Base-by-base conservation (phyloP, 306 rosid genomes). In the Inga oerstediana region DNA sequence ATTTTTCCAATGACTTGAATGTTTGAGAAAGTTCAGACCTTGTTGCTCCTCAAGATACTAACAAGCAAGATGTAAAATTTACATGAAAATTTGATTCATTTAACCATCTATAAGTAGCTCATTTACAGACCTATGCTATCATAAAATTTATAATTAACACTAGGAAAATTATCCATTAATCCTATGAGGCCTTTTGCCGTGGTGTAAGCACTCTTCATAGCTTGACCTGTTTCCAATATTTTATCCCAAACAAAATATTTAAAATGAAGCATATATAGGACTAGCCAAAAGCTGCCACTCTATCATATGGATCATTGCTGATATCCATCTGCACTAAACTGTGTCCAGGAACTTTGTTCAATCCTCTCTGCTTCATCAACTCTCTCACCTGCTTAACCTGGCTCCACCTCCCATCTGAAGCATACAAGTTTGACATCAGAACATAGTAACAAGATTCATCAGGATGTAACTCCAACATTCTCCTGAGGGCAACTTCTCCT, bases 351-450 rank as follows among this genome's bases (percentile, higher is more conserved):
- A 80, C 85, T 84, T 92, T 92, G 79, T 82, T 88, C 81, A 94
- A 79, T 58, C 94, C 91, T 77, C 88, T 91, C 20, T 81, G 88
- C 84, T 87, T 90, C 91, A 94, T 91, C 79, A 86, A 72, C 85
- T 90, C 85, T 74, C 95, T 92, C 74, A 92, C 88, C 79, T 89
- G 85, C 87, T 88, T 88, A 86, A 94, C 97, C 84, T 88, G 86
- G 83, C 91, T 88, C 97, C 98, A 94, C 83, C 95, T 90, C 71
- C 97, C 97, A 89, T 91, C 94, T 3, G 88, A 92, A 80, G 97
- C 97, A 89, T 90, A 92, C 37, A 91, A 77, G 85, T 94, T 94
- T 75, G 90, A 85, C 78, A 94, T 82, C 58, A 92, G 97, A 85
- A 94, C 94, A 44, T 88, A 94, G 80, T 91, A 91, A 75, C 90